phyloP scores from a whole-genome alignment of 2,329 filamentous ascomycete species.

The Zymoseptoria passerinii region DNA sequence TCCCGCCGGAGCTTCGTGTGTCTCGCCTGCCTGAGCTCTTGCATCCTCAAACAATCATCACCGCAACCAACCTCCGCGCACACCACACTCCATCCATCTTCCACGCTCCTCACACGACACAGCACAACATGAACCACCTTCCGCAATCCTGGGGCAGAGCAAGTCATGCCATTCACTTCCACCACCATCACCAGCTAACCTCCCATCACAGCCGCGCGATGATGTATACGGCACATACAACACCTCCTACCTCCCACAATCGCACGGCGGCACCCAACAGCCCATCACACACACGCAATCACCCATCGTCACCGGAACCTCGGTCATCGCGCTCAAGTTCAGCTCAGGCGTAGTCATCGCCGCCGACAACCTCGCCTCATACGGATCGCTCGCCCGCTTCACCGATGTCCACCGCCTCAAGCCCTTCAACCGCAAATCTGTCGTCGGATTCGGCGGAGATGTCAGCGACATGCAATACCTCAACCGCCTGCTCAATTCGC shows the following conservation, averaged over 20 bases:
- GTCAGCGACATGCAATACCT: conserved; percentile 99
- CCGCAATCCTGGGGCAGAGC: conserved; percentile 60
- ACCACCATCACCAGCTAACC: conserved; percentile 31
- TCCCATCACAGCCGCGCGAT: conserved; percentile 68
- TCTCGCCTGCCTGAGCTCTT: conserved; percentile 4
- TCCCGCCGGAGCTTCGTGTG: conserved; percentile 1
- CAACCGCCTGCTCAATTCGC: conserved; percentile 77
- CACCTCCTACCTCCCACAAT: conserved; percentile 67
- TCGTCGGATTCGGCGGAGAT: conserved; percentile 93
- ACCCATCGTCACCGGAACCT: conserved; percentile 92
- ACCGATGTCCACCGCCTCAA: conserved; percentile 93
- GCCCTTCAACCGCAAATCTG: conserved; percentile 71
- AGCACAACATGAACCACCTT: conserved; percentile 54
- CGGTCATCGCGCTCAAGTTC: conserved; percentile 91
- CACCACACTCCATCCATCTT: not conserved
- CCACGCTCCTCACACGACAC: not conserved
- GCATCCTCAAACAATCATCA: conserved; percentile 5
- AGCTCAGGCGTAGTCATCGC: conserved; percentile 94
- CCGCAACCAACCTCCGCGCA: not conserved
- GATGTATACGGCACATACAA: conserved; percentile 96
- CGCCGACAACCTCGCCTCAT: conserved; percentile 94
- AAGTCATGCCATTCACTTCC: conserved; percentile 28
- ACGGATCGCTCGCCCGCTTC: conserved; percentile 91
- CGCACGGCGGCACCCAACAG: conserved; percentile 34
- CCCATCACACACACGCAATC: conserved; percentile 84